Conservation (phyloP, 495 filamentous ascomycete genomes). For the Penicillium maclennaniae region DNA sequence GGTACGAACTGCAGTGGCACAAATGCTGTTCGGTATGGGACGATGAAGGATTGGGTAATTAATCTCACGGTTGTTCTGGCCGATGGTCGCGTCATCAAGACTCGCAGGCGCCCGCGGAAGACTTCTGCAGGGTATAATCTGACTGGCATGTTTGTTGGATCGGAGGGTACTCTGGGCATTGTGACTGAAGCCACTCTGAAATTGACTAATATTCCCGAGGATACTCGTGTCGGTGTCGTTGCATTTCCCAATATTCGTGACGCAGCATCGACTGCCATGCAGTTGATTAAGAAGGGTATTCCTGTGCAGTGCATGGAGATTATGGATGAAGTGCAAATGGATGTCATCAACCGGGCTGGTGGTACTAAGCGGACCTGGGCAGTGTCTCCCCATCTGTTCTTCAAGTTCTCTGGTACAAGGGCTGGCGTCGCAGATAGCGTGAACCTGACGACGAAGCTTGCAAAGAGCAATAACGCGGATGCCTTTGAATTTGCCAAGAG, state of each 20-base stretch:
- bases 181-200: slow-evolving; percentile 85
- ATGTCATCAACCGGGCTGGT: slow-evolving; percentile 79
- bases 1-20: slow-evolving; percentile 92
- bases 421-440: slow-evolving; percentile 80
- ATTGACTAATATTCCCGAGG: slow-evolving; percentile 71
- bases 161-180: slow-evolving; percentile 89
- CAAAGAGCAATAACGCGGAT: slow-evolving; percentile 56
- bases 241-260: slow-evolving; percentile 73
- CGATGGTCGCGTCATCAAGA: slow-evolving; percentile 90
- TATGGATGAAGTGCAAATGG: slow-evolving; percentile 92
- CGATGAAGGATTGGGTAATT: slow-evolving; percentile 95
- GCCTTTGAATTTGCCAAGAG: slow-evolving; percentile 77
- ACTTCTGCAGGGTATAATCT: slow-evolving; percentile 85
- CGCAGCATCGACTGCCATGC: slow-evolving; percentile 76
- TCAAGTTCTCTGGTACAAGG: slow-evolving; percentile 84
- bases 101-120: slow-evolving; percentile 58
- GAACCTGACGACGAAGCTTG: slow-evolving; percentile 62
- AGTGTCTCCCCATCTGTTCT: slow-evolving; percentile 73
- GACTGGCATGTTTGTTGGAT: slow-evolving; percentile 80
- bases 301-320: slow-evolving; percentile 85
- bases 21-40: slow-evolving; percentile 90
- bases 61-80: slow-evolving; percentile 88
- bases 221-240: slow-evolving; percentile 78
- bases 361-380: slow-evolving; percentile 68
- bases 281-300: slow-evolving; percentile 74